phyloP scores from a whole-genome alignment of 192 early-diverging fungal genomes.

The Backusella tarrabulga region DNA sequence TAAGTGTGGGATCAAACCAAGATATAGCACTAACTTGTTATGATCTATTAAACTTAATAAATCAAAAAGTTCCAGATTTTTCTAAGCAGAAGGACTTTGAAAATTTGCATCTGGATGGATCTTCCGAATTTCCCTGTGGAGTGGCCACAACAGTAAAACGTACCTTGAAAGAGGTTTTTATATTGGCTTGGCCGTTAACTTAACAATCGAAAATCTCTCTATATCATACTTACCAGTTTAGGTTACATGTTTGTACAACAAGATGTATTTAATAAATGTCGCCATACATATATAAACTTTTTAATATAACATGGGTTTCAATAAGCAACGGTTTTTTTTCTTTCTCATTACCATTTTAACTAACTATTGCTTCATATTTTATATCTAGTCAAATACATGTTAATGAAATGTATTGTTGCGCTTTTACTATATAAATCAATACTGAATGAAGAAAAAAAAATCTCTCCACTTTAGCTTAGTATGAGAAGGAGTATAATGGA shows the following conservation, averaged over 20 bases:
- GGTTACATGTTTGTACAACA: background rate
- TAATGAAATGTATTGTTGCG: background rate
- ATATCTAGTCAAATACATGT: background rate
- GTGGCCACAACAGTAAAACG: background rate
- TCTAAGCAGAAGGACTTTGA: background rate
- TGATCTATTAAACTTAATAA: background rate
- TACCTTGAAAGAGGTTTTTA: background rate
- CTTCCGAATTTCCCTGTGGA: background rate
- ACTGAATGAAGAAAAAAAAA: background rate
- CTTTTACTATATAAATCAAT: background rate
- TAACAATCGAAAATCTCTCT: background rate
- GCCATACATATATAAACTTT: background rate
- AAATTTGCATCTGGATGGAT: background rate
- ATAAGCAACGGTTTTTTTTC: background rate
- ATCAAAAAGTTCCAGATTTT: background rate
- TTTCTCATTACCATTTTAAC: background rate
- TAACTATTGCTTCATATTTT: background rate
- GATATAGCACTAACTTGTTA: background rate
- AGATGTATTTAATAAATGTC: background rate
- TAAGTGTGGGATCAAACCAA: background rate
- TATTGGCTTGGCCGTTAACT: background rate
- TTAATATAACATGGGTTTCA: background rate
- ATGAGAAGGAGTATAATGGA: background rate
- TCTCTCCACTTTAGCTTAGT: background rate
- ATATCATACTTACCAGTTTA: background rate